These are phyloP conservation scores for Daldinia decipiens DNA, from an alignment of 495 filamentous ascomycete species.

Conservation along the genomic window DNA sequence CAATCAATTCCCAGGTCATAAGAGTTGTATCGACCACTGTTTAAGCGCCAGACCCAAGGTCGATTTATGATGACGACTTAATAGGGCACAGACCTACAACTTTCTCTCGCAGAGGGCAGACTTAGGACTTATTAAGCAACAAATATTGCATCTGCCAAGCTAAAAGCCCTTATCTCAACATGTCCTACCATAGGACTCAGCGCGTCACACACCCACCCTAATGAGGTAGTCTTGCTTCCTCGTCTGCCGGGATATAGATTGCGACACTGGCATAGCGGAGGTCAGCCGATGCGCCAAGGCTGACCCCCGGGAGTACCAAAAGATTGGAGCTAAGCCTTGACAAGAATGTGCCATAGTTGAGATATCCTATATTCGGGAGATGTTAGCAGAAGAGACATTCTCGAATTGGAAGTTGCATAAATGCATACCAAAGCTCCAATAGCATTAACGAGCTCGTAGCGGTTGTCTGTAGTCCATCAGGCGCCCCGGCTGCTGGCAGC, in stretches of 20 bases:
- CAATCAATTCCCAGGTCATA: conserved; percentile 15
- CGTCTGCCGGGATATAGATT: conserved; percentile 30
- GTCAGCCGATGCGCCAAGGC: conserved; percentile 43
- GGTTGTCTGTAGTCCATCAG: background rate
- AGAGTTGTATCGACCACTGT: conserved; percentile 23
- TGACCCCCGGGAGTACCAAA: conserved; percentile 29
- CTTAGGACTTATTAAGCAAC: conserved; percentile 9
- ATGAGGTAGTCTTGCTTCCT: conserved; percentile 3
- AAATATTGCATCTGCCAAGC: conserved; percentile 35
- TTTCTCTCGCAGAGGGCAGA: background rate
- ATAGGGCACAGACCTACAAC: background rate
- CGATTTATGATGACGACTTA: conserved; percentile 9
- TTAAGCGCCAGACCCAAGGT: conserved; percentile 23
- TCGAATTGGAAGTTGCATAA: conserved; percentile 37
- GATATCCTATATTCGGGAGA: conserved; percentile 22
- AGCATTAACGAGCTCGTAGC: background rate
- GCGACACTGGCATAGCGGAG: conserved; percentile 34
- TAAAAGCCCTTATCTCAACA: conserved; percentile 32
- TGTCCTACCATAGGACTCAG: conserved; percentile 11
- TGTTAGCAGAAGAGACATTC: conserved; percentile 27
- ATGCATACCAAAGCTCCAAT: conserved; percentile 5
- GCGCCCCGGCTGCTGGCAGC: background rate
- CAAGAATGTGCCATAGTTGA: conserved; percentile 47
- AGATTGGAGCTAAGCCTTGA: conserved; percentile 43
- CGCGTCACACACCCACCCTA: background rate